These are phyloP conservation scores for Coelastrella sp. DNA, from an alignment of 139 green algal genomes.

Conservation along the genomic window DNA sequence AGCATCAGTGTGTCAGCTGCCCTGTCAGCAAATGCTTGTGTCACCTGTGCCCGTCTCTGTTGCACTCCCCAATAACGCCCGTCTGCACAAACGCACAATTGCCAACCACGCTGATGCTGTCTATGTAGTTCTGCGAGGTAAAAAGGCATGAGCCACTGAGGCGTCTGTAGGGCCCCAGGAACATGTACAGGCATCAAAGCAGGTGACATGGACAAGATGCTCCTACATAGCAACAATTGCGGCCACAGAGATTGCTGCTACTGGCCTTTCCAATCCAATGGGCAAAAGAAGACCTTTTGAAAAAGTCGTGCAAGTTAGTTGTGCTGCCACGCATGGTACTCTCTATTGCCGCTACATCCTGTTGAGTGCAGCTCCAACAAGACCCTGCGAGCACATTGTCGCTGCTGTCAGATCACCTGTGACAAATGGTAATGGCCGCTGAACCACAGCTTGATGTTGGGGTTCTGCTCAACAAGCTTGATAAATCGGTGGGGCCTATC, in stretches of 20 bases:
- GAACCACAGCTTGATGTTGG: slow-evolving; percentile 84
- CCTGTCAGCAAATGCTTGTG: background rate
- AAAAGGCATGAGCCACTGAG: background rate
- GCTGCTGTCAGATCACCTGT: slow-evolving; percentile 55
- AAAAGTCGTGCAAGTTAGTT: too few relatives aligned
- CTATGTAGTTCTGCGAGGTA: slow-evolving; percentile 69
- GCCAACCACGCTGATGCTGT: slow-evolving; percentile 73
- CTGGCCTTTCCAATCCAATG: background rate
- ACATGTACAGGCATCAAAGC: background rate
- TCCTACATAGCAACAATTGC: background rate
- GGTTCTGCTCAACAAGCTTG: slow-evolving; percentile 63
- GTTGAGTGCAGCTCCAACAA: too few relatives aligned
- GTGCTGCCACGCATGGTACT: too few relatives aligned
- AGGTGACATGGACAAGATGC: background rate
- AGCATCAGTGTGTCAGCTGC: slow-evolving; percentile 6
- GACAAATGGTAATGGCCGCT: slow-evolving; percentile 80
- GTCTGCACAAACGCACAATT: slow-evolving; percentile 82
- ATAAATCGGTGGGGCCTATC: slow-evolving; percentile 73
- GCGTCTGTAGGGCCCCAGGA: background rate
- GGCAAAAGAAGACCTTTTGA: background rate
- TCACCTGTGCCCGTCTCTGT: slow-evolving; percentile 73
- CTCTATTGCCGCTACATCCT: background rate
- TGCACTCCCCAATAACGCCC: slow-evolving; percentile 86
- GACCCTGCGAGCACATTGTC: too few relatives aligned
- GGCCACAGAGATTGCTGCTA: background rate